Base-by-base conservation (phyloP, 805 yeast species). In the Nakazawaea molendinolei region DNA sequence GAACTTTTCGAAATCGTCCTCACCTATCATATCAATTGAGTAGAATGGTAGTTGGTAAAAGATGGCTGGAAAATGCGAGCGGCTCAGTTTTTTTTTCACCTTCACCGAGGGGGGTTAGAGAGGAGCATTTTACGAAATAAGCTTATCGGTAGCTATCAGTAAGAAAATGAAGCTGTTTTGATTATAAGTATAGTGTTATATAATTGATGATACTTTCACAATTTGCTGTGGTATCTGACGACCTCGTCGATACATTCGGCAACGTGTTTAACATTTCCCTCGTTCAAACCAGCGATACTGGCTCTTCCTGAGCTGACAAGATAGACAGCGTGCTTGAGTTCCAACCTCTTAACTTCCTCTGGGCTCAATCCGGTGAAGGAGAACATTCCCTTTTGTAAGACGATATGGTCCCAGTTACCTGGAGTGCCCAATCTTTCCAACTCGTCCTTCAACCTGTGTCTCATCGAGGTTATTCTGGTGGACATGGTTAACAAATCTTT, bases 351-450 rank as follows among this genome's bases (percentile, higher is more conserved):
- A 38, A 83, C 95, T 76, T 86, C 90, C 22, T 74, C 80, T 20
- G 81, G 65, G 5, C 71, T 61, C 49, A 90, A 71, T 2, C 96
- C 98, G 21, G 97, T 90, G 65, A 79, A 90, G 23, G 95, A 86
- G 58, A 90, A 90, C 97, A 90, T 90, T 50, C 98, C 98, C 44
- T 85, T 82, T 67, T 92, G 98, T 45, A 69, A 67, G 31, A 78
- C 80, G 51, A 90, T 85, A 62, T 90, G 97, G 47, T 76, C 82
- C 97, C 97, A 90, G 50, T 68, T 74, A 32, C 95, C 96, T 21
- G 95, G 95, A 17, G 97, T 86, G 16, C 63, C 62, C 44, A 85
- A 73, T 36, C 61, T 58, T 34, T 70, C 71, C 43, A 90, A 70
- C 42, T 70, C 69, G 38, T 66, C 67, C 54, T 79, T 73, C 51